These are phyloP conservation scores for Plectosphaerella cucumerina DNA, from an alignment of 2,329 filamentous ascomycete genomes.

Conservation along the genomic window DNA sequence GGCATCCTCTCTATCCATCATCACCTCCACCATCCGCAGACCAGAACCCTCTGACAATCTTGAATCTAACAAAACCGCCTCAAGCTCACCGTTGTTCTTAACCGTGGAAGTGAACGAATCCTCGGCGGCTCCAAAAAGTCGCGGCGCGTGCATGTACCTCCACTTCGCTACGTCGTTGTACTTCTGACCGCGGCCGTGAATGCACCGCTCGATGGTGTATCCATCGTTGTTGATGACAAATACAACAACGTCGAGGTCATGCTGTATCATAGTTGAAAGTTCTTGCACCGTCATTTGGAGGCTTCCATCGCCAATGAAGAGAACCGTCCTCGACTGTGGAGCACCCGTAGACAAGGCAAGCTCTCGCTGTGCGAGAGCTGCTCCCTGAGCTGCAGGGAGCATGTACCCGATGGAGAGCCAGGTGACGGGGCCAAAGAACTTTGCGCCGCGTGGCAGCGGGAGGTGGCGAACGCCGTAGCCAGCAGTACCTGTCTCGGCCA, in stretches of 20 bases:
- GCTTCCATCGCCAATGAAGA: constrained; percentile 61
- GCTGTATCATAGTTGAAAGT: constrained; percentile 57
- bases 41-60: constrained; percentile 15
- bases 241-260: constrained; percentile 41
- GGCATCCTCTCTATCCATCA: constrained; percentile 25
- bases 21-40: constrained; percentile 26
- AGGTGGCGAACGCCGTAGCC: constrained; percentile 49
- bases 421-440: constrained; percentile 45
- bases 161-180: constrained; percentile 55
- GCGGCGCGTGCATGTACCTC: constrained; percentile 44
- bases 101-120: constrained; percentile 33
- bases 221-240: constrained; percentile 57
- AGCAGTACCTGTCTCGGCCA: constrained; percentile 56
- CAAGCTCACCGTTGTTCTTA: constrained; percentile 40
- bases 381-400: constrained; percentile 52
- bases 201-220: constrained; percentile 55
- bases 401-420: constrained; percentile 61
- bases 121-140: constrained; percentile 41
- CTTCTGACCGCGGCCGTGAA: constrained; percentile 46
- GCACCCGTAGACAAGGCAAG: constrained; percentile 24
- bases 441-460: constrained; percentile 41
- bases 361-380: constrained; percentile 49
- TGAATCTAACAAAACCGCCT: constrained; percentile 23
- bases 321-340: constrained; percentile 34
- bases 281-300: constrained; percentile 66